phyloP scores from a whole-genome alignment of 495 filamentous ascomycete species.

The Aspergillus ellipticus region DNA sequence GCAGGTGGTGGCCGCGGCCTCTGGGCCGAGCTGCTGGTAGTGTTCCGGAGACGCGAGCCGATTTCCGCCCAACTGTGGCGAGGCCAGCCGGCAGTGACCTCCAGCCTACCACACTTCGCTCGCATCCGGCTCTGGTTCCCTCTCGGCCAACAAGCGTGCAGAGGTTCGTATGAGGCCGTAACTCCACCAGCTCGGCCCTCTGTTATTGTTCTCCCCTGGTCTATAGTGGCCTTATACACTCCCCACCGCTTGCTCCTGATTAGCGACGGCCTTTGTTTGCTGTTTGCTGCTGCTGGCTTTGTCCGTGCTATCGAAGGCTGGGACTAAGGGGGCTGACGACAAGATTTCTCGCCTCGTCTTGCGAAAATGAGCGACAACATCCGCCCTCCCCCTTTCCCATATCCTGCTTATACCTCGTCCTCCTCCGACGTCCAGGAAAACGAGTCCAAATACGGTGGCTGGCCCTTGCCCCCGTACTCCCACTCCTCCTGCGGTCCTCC shows the following conservation, averaged over 20 bases:
- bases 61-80: conserved; percentile 14
- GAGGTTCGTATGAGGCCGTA: conserved; percentile 9
- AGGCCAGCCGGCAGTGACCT: conserved; percentile 27
- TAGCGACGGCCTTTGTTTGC: not conserved
- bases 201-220: not conserved
- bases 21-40: not conserved
- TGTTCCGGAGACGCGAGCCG: conserved; percentile 7
- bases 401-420: conserved; percentile 14
- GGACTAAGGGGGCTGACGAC: conserved; percentile 10
- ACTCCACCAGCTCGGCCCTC: not conserved
- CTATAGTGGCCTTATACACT: conserved; percentile 1
- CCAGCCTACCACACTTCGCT: conserved; percentile 37
- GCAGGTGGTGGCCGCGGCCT: not conserved
- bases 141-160: conserved; percentile 8
- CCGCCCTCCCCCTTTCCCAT: conserved; percentile 18
- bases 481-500: conserved; percentile 10
- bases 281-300: not conserved
- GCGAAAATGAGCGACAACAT: conserved; percentile 29
- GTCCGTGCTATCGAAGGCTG: conserved; percentile 11
- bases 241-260: not conserved
- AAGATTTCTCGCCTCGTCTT: conserved; percentile 5
- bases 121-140: conserved; percentile 13
- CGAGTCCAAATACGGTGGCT: conserved; percentile 17
- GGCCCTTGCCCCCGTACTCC: conserved; percentile 17
- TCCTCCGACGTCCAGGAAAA: conserved; percentile 21